A percentile compares a stretch with the other conserved stretches of the same genome.
Conservation (phyloP, 2,329 filamentous ascomycete genomes). For the Colletotrichum orbiculare region DNA sequence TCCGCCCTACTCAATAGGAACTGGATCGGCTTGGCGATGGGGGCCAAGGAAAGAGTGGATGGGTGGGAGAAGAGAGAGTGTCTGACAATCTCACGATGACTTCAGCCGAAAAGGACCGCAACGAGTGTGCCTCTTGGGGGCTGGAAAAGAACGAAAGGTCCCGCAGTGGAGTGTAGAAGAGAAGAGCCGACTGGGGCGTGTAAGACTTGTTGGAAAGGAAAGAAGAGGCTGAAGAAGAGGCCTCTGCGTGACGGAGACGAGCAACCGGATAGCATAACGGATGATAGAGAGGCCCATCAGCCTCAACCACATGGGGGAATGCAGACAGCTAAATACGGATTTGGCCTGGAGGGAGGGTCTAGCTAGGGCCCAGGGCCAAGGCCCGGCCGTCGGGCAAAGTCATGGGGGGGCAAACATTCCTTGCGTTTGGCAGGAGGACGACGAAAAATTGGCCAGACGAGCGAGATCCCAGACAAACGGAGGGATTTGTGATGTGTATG, state of each 20-base stretch:
- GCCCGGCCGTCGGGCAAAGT: conserved; percentile 17
- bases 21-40: conserved; percentile 20
- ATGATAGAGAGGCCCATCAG: conserved; percentile 3
- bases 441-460: conserved; percentile 7
- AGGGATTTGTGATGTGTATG: background rate
- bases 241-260: conserved; percentile 10
- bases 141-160: conserved; percentile 1
- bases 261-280: conserved; percentile 12
- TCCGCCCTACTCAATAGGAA: conserved; percentile 32
- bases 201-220: conserved; percentile 16
- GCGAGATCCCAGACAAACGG: conserved; percentile 1
- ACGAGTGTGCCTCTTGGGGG: conserved; percentile 29
- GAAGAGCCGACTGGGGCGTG: conserved; percentile 27
- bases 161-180: conserved; percentile 5
- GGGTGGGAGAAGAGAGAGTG: conserved; percentile 24
- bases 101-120: conserved; percentile 29
- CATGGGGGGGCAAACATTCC: conserved; percentile 25
- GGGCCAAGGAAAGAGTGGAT: conserved; percentile 14
- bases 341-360: background rate
- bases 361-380: conserved; percentile 6
- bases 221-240: conserved; percentile 19
- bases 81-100: conserved; percentile 23
- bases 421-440: conserved; percentile 8
- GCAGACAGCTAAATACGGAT: conserved; percentile 34
- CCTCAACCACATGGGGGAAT: conserved; percentile 34